phyloP scores from a whole-genome alignment of 495 filamentous ascomycete genomes.

The Mytilinidion resinicola region DNA sequence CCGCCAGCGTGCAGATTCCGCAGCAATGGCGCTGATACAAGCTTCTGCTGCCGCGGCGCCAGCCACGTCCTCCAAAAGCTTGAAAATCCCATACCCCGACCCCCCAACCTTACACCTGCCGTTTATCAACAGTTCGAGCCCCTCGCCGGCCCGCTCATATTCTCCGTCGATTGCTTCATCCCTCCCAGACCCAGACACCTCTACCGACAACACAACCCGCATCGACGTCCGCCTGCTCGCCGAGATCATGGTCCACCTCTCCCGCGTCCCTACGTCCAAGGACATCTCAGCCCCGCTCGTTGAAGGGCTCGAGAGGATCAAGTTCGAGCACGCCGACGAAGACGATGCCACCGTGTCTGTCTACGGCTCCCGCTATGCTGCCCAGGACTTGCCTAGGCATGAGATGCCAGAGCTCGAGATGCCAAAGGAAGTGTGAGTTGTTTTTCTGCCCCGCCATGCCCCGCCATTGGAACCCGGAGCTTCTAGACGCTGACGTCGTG shows the following conservation, averaged over 20 bases:
- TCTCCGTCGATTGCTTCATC: background rate
- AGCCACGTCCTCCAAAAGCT: background rate
- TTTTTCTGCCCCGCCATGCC: conserved; percentile 51
- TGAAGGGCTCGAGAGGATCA: conserved; percentile 44
- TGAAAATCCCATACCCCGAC: background rate
- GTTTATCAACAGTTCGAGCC: background rate
- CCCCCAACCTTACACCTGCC: background rate
- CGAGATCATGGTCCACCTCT: conserved; percentile 62
- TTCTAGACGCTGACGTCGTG: background rate
- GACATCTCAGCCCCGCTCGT: conserved; percentile 36
- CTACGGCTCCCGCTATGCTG: conserved; percentile 77
- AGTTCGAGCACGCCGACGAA: conserved; percentile 44
- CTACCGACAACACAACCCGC: background rate
- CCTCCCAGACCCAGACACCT: background rate
- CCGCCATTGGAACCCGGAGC: background rate
- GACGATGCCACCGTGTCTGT: conserved; percentile 67
- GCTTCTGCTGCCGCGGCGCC: background rate
- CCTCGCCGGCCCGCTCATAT: background rate
- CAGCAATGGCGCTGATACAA: background rate
- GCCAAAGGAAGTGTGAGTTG: conserved; percentile 23
- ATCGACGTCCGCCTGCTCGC: background rate
- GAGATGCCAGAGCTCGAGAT: conserved; percentile 80
- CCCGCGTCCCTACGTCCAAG: conserved; percentile 48
- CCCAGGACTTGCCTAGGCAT: conserved; percentile 65
- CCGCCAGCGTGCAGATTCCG: background rate